Evolutionary conservation across 2,329 filamentous ascomycete species (phyloP).

Genomic region (Cercospora nicotianae): DNA sequence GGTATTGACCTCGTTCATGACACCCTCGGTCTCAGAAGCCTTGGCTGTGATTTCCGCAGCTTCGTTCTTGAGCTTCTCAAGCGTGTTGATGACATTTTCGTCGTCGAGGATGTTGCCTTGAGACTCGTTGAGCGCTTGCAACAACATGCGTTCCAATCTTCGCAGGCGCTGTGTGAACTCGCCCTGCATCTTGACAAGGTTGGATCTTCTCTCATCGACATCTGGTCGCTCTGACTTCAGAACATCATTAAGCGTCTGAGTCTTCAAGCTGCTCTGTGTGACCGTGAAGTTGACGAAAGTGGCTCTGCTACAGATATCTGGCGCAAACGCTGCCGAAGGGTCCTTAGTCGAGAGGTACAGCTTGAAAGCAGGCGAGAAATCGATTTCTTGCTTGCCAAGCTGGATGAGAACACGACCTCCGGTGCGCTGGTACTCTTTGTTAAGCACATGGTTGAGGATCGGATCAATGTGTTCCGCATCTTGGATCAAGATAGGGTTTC

Average conservation of each 20-base stretch:
- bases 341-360: constrained; percentile 93
- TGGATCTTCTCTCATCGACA: constrained; percentile 92
- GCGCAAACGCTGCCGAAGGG: constrained; percentile 91
- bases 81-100: constrained; percentile 94
- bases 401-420: constrained; percentile 97
- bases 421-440: constrained; percentile 99
- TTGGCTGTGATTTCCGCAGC: constrained; percentile 94
- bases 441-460: constrained; percentile 95
- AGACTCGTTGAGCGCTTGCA: constrained; percentile 95
- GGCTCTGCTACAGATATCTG: constrained; percentile 95
- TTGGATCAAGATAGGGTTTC: constrained; percentile 97
- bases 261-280: constrained; percentile 97
- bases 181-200: constrained; percentile 97
- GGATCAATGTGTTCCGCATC: constrained; percentile 97
- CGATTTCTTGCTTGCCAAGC: constrained; percentile 97
- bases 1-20: constrained; percentile 96
- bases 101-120: constrained; percentile 97
- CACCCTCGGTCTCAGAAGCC: constrained; percentile 94
- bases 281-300: constrained; percentile 99
- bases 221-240: constrained; percentile 96
- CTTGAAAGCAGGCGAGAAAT: constrained; percentile 96
- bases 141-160: constrained; percentile 87
- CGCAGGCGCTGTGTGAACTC: constrained; percentile 99
- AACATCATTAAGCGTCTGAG: constrained; percentile 95
- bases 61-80: constrained; percentile 97